A percentile compares a stretch with the other conserved stretches of the same genome.
Conservation (phyloP, 1,284 basidiomycete genomes). For the Puccinia triticina region DNA sequence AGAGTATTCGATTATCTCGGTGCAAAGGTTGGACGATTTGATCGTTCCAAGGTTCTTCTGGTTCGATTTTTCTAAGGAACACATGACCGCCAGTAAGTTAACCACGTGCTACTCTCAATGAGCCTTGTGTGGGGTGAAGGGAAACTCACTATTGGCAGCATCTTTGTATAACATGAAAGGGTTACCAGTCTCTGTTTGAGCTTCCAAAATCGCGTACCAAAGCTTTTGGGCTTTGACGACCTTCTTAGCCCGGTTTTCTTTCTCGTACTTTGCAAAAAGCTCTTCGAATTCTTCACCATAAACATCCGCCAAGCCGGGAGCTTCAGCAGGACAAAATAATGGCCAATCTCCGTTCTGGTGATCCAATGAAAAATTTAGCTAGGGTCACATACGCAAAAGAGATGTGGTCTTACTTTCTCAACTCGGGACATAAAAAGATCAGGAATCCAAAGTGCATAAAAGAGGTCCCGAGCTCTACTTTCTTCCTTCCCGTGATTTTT, state of each 20-base stretch:
- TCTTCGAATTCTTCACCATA: slow-evolving; percentile 89
- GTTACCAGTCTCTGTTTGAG: slow-evolving; percentile 96
- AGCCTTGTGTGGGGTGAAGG: neutral
- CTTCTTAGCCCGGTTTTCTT: slow-evolving; percentile 83
- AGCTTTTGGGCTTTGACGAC: slow-evolving; percentile 94
- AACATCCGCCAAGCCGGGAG: slow-evolving; percentile 85
- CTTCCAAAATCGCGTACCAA: slow-evolving; percentile 96
- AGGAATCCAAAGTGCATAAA: slow-evolving; percentile 97
- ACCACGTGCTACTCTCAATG: slow-evolving; percentile 67
- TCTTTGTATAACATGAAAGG: slow-evolving; percentile 98
- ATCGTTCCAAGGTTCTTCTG: slow-evolving; percentile 98
- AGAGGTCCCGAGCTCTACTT: slow-evolving; percentile 91
- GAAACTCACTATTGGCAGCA: slow-evolving; percentile 61
- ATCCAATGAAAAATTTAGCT: slow-evolving; percentile 72
- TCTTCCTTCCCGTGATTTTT: slow-evolving; percentile 99
- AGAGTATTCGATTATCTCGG: slow-evolving; percentile 98
- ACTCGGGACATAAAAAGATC: slow-evolving; percentile 75
- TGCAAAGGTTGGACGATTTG: slow-evolving; percentile 99
- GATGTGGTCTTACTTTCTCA: slow-evolving; percentile 64
- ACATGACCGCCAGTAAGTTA: slow-evolving; percentile 61
- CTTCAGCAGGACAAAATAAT: slow-evolving; percentile 96
- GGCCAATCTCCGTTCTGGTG: slow-evolving; percentile 80
- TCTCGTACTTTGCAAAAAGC: slow-evolving; percentile 87
- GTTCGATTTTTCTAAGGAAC: slow-evolving; percentile 64
- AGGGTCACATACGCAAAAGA: slow-evolving; percentile 64